Conservation (phyloP, 2,329 filamentous ascomycete genomes). For the Diaporthe amygdali region DNA sequence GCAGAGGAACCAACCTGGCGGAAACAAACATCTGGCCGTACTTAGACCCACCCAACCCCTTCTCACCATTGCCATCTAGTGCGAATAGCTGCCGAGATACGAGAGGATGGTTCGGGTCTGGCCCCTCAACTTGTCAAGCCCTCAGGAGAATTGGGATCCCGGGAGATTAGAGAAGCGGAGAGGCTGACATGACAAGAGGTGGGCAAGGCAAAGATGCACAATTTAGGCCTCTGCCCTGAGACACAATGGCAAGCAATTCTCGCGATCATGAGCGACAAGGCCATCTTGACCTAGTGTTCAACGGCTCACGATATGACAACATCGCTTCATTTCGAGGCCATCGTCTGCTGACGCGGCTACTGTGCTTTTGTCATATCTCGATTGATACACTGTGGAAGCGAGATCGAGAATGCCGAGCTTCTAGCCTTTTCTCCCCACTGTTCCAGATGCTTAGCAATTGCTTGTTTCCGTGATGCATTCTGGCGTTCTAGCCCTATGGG, state of each 20-base stretch:
- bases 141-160: too few species aligned
- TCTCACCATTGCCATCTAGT: neutral
- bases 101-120: neutral
- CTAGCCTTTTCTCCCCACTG: neutral
- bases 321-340: neutral
- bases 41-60: neutral
- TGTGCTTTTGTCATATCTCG: too few species aligned
- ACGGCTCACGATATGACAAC: too few species aligned
- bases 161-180: neutral
- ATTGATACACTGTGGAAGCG: neutral
- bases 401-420: neutral
- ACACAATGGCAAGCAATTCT: neutral
- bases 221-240: neutral
- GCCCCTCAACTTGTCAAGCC: neutral
- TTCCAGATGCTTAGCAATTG: slow-evolving; percentile 1
- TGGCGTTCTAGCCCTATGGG: too few species aligned
- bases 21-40: neutral
- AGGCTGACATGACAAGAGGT: neutral
- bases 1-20: neutral
- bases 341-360: neutral
- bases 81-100: neutral
- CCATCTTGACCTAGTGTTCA: too few species aligned
- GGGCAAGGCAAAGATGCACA: too few species aligned
- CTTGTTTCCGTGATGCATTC: neutral
- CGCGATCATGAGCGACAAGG: too few species aligned